These are phyloP conservation scores for Cytospora piceae DNA, from an alignment of 2,329 filamentous ascomycete species.

Conservation along the genomic window DNA sequence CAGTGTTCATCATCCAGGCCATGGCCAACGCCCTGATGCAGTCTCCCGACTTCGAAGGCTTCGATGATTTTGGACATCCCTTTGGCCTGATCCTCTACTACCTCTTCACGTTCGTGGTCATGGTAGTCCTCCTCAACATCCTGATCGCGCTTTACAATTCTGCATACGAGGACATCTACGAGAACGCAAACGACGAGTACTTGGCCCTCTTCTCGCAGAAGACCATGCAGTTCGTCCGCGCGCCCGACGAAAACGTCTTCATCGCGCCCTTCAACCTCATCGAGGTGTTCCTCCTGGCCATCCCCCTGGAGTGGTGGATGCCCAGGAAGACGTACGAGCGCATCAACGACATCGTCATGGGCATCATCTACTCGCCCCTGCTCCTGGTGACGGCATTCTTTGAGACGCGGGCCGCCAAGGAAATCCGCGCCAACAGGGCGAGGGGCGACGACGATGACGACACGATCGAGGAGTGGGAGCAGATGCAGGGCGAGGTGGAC, in stretches of 20 bases:
- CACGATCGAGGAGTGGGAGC: constrained; percentile 89
- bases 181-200: constrained; percentile 93
- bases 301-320: constrained; percentile 97
- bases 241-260: constrained; percentile 97
- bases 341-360: constrained; percentile 90
- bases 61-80: constrained; percentile 87
- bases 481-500: constrained; percentile 71
- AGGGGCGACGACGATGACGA: constrained; percentile 90
- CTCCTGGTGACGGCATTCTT: constrained; percentile 76
- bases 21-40: constrained; percentile 93
- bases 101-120: constrained; percentile 95
- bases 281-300: constrained; percentile 76
- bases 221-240: constrained; percentile 95
- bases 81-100: constrained; percentile 97
- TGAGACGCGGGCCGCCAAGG: constrained; percentile 67
- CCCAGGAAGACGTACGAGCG: constrained; percentile 71
- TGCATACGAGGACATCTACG: constrained; percentile 92
- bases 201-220: constrained; percentile 91
- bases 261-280: constrained; percentile 95
- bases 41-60: constrained; percentile 84
- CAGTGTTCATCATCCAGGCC: constrained; percentile 73
- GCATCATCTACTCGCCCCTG: constrained; percentile 79
- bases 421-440: constrained; percentile 73
- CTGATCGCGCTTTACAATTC: constrained; percentile 97
- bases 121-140: constrained; percentile 91